Percentiles rank a stretch among this genome's conserved stretches.
Conservation (phyloP, 2,329 filamentous ascomycete genomes). For the Colletotrichum endophyticum region DNA sequence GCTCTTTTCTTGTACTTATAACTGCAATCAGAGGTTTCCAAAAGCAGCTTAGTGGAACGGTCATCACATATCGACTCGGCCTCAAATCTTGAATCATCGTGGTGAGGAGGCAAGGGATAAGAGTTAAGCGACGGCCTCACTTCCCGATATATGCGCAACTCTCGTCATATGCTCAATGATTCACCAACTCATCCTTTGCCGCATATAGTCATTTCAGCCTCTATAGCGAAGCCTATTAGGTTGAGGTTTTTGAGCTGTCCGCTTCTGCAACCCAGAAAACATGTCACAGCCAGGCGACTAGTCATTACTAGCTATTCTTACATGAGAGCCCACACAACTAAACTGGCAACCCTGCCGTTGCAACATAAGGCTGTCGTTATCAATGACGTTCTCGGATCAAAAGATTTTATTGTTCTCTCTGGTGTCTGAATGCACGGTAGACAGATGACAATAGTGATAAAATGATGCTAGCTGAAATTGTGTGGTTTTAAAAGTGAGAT, state of each 20-base stretch:
- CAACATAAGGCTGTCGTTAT: neutral
- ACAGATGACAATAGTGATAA: neutral
- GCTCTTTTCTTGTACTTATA: fast-evolving
- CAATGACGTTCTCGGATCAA: neutral
- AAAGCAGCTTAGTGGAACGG: no score
- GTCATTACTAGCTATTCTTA: neutral
- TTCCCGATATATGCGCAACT: neutral
- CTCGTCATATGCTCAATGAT: neutral
- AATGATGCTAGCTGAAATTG: neutral
- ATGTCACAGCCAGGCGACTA: neutral
- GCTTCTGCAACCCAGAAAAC: neutral
- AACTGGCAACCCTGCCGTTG: no score
- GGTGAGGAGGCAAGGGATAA: neutral
- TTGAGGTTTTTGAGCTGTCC: fast-evolving
- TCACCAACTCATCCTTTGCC: neutral
- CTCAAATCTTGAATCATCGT: neutral
- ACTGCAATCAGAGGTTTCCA: neutral
- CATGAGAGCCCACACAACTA: neutral
- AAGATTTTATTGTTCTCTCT: neutral
- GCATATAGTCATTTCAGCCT: neutral
- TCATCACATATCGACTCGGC: neutral
- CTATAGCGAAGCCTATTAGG: neutral
- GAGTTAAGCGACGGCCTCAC: neutral
- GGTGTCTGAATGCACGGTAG: neutral
- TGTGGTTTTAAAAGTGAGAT: neutral